These are phyloP conservation scores for Exophiala viscosa DNA, from an alignment of 2,329 filamentous ascomycete species.

Conservation along the genomic window DNA sequence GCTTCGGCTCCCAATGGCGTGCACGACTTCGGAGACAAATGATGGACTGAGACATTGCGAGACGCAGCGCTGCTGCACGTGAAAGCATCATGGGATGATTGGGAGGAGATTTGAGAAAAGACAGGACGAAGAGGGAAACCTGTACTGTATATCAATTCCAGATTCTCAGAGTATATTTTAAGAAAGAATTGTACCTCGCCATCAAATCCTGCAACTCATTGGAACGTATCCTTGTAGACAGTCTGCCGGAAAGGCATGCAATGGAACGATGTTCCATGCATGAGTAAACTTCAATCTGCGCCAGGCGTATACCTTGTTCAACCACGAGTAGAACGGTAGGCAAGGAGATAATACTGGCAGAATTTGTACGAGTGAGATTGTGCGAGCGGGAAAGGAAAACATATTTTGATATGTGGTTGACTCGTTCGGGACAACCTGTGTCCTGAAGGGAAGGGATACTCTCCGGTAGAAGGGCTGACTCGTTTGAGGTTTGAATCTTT, in stretches of 20 bases:
- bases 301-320: constrained; percentile 93
- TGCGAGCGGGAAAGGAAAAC: not conserved
- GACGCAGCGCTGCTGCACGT: too few relatives aligned
- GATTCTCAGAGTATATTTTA: not conserved
- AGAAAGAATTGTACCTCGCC: constrained; percentile 63
- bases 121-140: too few relatives aligned
- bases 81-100: too few relatives aligned
- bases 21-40: too few relatives aligned
- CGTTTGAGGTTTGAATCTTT: constrained; percentile 6
- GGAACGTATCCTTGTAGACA: constrained; percentile 58
- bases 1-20: constrained; percentile 6
- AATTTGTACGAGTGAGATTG: not conserved
- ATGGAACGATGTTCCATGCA: constrained; percentile 32
- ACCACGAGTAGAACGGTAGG: constrained; percentile 57
- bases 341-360: constrained; percentile 87
- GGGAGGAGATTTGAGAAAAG: not conserved
- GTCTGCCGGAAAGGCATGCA: constrained; percentile 74
- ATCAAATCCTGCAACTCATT: constrained; percentile 77
- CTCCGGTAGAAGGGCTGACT: not conserved
- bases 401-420: not conserved
- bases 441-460: not conserved
- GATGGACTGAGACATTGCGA: too few relatives aligned
- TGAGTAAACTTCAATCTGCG: constrained; percentile 64
- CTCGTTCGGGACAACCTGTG: constrained; percentile 2
- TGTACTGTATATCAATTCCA: too few relatives aligned